phyloP scores from a whole-genome alignment of 2,329 filamentous ascomycete species.

The Penicillium sp. region DNA sequence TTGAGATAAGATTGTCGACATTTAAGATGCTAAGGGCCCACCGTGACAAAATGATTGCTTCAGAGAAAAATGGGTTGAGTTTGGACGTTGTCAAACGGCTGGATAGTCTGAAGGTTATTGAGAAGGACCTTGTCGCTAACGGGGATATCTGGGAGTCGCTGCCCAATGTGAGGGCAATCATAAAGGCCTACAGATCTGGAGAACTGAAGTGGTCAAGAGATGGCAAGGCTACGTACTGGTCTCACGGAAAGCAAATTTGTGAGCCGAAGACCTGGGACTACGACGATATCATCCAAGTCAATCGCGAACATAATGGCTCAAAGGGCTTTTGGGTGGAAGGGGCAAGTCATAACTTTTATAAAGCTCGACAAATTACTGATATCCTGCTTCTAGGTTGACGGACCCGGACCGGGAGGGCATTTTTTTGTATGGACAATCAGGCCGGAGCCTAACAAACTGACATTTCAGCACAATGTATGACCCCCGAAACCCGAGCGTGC shows the following conservation, averaged over 20 bases:
- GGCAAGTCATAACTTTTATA: not conserved
- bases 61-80: not conserved
- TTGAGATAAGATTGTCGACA: not conserved
- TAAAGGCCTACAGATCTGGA: not conserved
- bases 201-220: not conserved
- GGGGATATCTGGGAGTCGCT: not conserved
- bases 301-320: not conserved
- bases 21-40: not conserved
- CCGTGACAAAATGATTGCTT: not conserved
- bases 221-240: slow-evolving; percentile 2
- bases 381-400: not conserved
- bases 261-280: slow-evolving; percentile 1
- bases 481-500: not conserved
- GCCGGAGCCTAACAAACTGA: not conserved
- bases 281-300: not conserved
- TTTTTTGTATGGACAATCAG: not conserved
- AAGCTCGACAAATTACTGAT: not conserved
- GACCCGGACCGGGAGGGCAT: not conserved
- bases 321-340: slow-evolving; percentile 6
- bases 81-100: not conserved
- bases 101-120: not conserved
- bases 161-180: not conserved
- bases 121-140: not conserved
- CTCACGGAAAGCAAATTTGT: not conserved
- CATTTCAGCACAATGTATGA: not conserved